These are phyloP conservation scores for Pezicula radicicola DNA, from an alignment of 2,329 filamentous ascomycete genomes.

Conservation along the genomic window DNA sequence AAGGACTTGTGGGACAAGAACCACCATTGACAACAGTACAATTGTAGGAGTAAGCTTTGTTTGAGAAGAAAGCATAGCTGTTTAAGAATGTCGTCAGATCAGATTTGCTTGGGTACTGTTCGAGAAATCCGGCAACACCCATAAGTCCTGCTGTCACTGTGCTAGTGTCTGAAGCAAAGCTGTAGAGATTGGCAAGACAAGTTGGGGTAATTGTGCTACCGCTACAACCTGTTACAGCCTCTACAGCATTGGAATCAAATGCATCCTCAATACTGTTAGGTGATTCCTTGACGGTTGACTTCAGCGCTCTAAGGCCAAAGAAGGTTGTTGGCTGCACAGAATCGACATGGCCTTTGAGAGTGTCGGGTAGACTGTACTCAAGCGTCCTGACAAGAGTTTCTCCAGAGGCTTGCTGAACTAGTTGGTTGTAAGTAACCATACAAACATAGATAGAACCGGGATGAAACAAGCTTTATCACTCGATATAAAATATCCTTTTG, in stretches of 20 bases:
- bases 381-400: conserved; percentile 21
- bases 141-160: conserved; percentile 18
- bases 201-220: conserved; percentile 22
- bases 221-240: conserved; percentile 22
- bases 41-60: conserved; percentile 29
- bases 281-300: conserved; percentile 14
- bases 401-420: conserved; percentile 16
- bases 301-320: conserved; percentile 39
- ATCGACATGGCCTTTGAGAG: conserved; percentile 55
- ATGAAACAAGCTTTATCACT: too few relatives aligned
- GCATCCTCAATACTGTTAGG: conserved; percentile 1
- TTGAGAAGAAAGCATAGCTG: conserved; percentile 19
- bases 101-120: conserved; percentile 21
- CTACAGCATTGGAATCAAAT: conserved; percentile 4
- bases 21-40: conserved; percentile 25
- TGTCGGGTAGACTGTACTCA: conserved; percentile 39
- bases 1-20: conserved; percentile 26
- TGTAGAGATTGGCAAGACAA: conserved; percentile 28
- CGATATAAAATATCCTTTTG: too few relatives aligned
- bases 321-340: conserved; percentile 59
- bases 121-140: conserved; percentile 25
- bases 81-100: conserved; percentile 25
- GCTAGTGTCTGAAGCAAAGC: conserved; percentile 14
- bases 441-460: conserved; percentile 27
- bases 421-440: conserved; percentile 2